Conservation (phyloP, 2,329 filamentous ascomycete genomes). For the Botryotinia calthae region DNA sequence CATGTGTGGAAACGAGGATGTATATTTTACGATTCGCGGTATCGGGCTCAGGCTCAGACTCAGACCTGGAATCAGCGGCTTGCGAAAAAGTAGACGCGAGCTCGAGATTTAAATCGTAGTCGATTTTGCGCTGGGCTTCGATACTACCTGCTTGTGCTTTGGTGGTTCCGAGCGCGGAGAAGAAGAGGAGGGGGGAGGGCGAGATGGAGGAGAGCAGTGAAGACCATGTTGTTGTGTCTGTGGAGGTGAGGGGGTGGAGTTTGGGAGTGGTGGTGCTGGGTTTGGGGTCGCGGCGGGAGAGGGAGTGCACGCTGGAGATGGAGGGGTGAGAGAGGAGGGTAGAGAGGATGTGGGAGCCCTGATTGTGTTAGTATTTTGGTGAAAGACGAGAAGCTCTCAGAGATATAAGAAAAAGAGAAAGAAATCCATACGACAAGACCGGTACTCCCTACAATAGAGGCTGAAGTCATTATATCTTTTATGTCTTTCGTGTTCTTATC, state of each 20-base stretch:
- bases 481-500: background rate
- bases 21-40: slow-evolving; percentile 49
- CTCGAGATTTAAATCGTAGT: slow-evolving; percentile 80
- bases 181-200: slow-evolving; percentile 58
- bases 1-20: slow-evolving; percentile 48
- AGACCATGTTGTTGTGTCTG: slow-evolving; percentile 69
- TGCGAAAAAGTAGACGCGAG: slow-evolving; percentile 53
- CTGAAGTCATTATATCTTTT: slow-evolving; percentile 42
- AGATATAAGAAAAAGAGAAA: background rate
- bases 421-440: slow-evolving; percentile 47
- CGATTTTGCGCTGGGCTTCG: slow-evolving; percentile 80
- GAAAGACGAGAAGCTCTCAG: background rate
- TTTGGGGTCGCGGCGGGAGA: slow-evolving; percentile 62
- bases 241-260: slow-evolving; percentile 63
- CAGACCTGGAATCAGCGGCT: background rate
- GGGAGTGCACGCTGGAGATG: slow-evolving; percentile 53
- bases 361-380: slow-evolving; percentile 20
- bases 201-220: slow-evolving; percentile 47
- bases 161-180: slow-evolving; percentile 80
- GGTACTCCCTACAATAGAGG: slow-evolving; percentile 46
- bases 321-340: slow-evolving; percentile 55
- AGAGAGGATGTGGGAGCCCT: slow-evolving; percentile 70
- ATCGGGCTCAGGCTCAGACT: too few relatives aligned
- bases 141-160: slow-evolving; percentile 70
- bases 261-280: slow-evolving; percentile 48